Evolutionary conservation across 2,329 filamentous ascomycete species (phyloP).

Genomic region (Trichoderma simmonsii): DNA sequence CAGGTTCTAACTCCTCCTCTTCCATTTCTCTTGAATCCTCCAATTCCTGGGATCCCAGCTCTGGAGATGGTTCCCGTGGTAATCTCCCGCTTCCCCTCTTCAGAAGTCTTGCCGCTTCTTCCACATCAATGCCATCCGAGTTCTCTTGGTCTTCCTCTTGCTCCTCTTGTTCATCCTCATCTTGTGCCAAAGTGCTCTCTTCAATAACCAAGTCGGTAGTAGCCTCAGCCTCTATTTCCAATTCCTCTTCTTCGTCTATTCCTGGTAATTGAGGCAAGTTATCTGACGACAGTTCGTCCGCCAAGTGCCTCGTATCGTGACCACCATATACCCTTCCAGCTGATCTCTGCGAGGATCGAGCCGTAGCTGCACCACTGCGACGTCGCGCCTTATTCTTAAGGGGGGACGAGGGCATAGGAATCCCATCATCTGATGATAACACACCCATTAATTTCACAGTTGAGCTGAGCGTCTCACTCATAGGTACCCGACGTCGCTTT

Average conservation of each 20-base stretch:
- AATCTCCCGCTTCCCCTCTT: constrained; percentile 41
- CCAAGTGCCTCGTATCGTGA: constrained; percentile 19
- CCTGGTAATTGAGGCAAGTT: neutral
- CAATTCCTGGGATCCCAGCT: constrained; percentile 36
- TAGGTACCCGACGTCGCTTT: constrained; percentile 40
- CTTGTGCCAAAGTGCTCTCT: neutral
- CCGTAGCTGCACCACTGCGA: constrained; percentile 33
- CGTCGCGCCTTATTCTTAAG: constrained; percentile 40
- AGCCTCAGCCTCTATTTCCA: neutral
- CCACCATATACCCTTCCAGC: neutral
- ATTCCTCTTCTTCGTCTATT: constrained; percentile 11
- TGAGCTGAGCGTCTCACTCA: constrained; percentile 37
- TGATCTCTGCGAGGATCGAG: constrained; percentile 29
- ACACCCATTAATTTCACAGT: constrained; percentile 44
- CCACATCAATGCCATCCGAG: constrained; percentile 44
- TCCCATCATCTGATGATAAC: constrained; percentile 31
- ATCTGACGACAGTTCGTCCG: constrained; percentile 37
- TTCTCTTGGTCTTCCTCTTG: constrained; percentile 31
- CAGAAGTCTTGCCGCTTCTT: constrained; percentile 42
- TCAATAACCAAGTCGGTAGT: neutral
- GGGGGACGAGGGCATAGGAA: constrained; percentile 40
- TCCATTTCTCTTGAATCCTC: constrained; percentile 28
- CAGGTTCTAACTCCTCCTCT: neutral
- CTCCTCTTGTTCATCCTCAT: neutral
- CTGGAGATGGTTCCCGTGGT: constrained; percentile 38